Base-by-base conservation (phyloP, 2,329 filamentous ascomycete species). In the Ceratocystis papillata region DNA sequence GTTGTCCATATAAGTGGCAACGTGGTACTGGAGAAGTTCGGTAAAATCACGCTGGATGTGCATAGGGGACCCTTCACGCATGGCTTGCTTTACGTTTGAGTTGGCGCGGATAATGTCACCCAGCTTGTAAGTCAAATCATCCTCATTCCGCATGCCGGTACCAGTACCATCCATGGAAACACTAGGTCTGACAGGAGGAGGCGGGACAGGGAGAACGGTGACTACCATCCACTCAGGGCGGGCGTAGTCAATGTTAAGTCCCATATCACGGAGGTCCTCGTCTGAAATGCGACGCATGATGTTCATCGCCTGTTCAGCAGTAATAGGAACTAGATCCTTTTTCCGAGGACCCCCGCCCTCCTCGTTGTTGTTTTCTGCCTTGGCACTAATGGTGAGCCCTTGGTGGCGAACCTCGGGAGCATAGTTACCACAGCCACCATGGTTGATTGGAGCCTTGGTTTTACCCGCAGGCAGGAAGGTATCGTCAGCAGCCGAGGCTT, bases 1-100 rank as follows among this genome's bases (percentile, higher is more conserved):
- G 72, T 99, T 99, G 77, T 99, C 94, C 95, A 99, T 99, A 77
- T 96, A 96, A 0, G 95, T 99, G 55, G 95, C 95, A 68, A 99
- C 92, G 73, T 99, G 95, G 74, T 96, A 99, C 74, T 99, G 95
- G 46, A 99, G 80, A 41, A 99, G 79, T 69, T 87, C 86, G 76
- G 96, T 90, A 67, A 96, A 97, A 72, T 99, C 94, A 67, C 86
- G 84, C 17, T 91, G 85, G 70, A 97, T 90, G 76, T 99, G 94
- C 69, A 89, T 87, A 0, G 94, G 91, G 2, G 92, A 92, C 67
- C 94, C 94, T 75, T 96, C 91, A 67, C 89, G 85, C 72, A 96
- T 90, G 68, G 91, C 94, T 71, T 94, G 87, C 71, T 89, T 87
- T 66, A 99, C 92, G 72, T 96, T 96, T 71, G 89, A 88, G 78